Percentiles rank a stretch among this genome's conserved stretches.
Evolutionary conservation across 2,329 filamentous ascomycete species (phyloP).

Genomic region (Alternaria rosae): DNA sequence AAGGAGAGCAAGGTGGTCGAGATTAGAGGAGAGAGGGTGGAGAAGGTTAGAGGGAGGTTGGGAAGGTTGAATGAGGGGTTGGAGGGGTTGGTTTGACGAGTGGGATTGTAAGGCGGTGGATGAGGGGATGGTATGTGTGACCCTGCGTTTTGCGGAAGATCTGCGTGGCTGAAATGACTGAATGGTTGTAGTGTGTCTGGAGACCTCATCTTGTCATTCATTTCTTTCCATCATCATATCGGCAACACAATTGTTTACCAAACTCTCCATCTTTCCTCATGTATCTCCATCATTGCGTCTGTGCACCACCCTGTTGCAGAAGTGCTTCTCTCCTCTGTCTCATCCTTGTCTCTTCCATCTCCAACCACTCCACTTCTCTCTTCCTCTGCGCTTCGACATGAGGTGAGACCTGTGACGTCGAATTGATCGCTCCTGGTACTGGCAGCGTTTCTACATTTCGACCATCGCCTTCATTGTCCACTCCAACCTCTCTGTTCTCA

Average conservation of each 20-base stretch:
- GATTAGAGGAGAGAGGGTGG: background rate
- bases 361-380: constrained; percentile 15
- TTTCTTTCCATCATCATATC: too few species aligned
- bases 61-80: background rate
- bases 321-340: constrained; percentile 9
- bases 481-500: background rate
- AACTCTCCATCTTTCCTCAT: too few species aligned
- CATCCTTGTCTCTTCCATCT: constrained; percentile 14
- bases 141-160: too few species aligned
- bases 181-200: too few species aligned
- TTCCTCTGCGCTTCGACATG: constrained; percentile 9
- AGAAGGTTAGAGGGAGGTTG: background rate
- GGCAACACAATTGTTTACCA: too few species aligned
- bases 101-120: too few species aligned
- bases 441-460: background rate
- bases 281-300: background rate
- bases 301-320: background rate
- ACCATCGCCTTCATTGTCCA: background rate
- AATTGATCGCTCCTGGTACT: background rate
- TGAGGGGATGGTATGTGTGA: too few species aligned
- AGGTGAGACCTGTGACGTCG: background rate
- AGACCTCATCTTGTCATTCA: too few species aligned
- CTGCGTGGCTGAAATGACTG: too few species aligned
- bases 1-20: too few species aligned
- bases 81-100: background rate